Evolutionary conservation across 1,284 basidiomycete species (phyloP), one percentile per base, ranked within the genome.

Genomic region (Tilletia walkeri): DNA sequence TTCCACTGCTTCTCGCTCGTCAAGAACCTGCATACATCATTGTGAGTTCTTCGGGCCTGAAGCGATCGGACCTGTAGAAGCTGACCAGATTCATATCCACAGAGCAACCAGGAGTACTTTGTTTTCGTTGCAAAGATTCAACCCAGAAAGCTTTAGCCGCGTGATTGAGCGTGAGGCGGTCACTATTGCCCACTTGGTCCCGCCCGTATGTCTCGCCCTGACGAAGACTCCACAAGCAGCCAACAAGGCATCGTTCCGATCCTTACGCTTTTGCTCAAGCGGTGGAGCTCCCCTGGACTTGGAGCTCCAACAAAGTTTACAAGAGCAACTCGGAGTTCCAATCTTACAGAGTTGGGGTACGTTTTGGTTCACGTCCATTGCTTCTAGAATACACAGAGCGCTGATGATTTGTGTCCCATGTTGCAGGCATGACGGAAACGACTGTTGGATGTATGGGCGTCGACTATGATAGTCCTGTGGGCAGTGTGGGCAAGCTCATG

Each of bases 401-500:
- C 14, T 45, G 9, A 45, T 45, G 9, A 45, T 14, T 45, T 45
- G 9, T 45, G 41, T 7, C 10, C n/a, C n/a, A 7, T 30, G 12
- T 24, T 14, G 4, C 54, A 56, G 54, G 54, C 14, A 56, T 56
- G 54, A 56, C 54, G 24, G 54, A 56, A 24, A 56, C 54, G 5
- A 56, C 54, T n/a, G 54, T 56, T 2, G 54, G 54, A 4, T 56
- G 54, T 34, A 56, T 56, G 54, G 54, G 54, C n/a, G 54, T 56
- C 54, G 54, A 56, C 34, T 80, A 80, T 48, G 68, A 71, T 63
- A 67, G 71, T 9, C 59, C 75, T 69, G 76, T 76, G 73, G 81
- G 81, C 12, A 74, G 83, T 82, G 67, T 85, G 69, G 94, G 94
- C 0, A 82, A 86, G 1, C 85, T 95, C 2, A 82, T 95, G 12